Evolutionary conservation across 139 green algal species (phyloP), one percentile per base, ranked within the genome.

Genomic region (Closterium sp.): DNA sequence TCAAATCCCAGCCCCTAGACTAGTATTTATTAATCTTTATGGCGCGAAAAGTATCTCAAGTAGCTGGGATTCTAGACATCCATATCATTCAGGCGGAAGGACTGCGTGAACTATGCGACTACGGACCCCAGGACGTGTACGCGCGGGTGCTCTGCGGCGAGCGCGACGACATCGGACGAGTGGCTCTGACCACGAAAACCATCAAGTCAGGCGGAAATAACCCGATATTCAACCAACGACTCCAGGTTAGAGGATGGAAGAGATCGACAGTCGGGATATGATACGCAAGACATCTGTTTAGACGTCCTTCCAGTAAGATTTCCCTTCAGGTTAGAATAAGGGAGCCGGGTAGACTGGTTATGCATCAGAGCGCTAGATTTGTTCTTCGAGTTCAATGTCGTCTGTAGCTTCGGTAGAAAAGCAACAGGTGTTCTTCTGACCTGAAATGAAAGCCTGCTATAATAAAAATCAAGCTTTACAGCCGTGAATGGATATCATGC

Each of bases 71-170:
- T 29, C 22, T 91, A 38, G 89, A 91, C 89, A n/a, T 91, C 22
- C 89, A 91, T 38, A 88, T 91, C 34, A 38, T 91, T 31, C 30
- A 27, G 22, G 89, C 89, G 13, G 89, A 91, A 42, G 89, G 89
- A n/a, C 19, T 91, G 11, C 89, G 22, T 38, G 22, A 91, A 7
- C 89, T 85, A 24, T 91, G 89, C 84, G 62, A 84, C 45, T 90
- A 90, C 79, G 90, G 90, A 27, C 28, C 70, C 22, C 70, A 92
- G 90, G 90, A 92, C 84, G 90, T 92, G 24, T 92, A 92, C 90
- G 90, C 90, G 22, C 34, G 34, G 22, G 70, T 92, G 29, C 70
- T 92, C 17, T 92, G 90, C 73, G 70, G 24, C 27, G 73, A 28
- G 9, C 31, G n/a, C 38, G 90, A 88, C 73, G 31, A 30, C 31